These are phyloP conservation scores for Trypanosomatidae sp. DNA, from an alignment of 208 protist species.

Conservation along the genomic window DNA sequence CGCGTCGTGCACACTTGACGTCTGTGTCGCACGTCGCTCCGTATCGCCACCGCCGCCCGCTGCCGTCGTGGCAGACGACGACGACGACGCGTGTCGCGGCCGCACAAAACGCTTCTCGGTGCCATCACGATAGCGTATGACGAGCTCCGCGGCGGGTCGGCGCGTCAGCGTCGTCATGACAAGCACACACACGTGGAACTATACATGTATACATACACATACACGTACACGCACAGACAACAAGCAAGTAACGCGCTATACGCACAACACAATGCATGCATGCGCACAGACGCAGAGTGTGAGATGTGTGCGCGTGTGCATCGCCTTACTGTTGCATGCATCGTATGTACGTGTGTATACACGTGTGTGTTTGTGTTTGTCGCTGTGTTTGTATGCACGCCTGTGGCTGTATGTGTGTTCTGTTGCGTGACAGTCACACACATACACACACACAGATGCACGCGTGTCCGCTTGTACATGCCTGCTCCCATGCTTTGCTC, in stretches of 20 bases:
- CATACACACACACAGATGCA: neutral
- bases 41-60: constrained; percentile 8
- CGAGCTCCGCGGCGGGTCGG: constrained; percentile 33
- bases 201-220: constrained; percentile 2
- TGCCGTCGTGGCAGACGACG: neutral
- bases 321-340: no score
- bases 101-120: constrained; percentile 51
- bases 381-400: no score
- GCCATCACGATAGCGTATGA: constrained; percentile 47
- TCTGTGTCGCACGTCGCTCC: no score
- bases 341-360: no score
- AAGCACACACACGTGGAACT: no score
- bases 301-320: no score
- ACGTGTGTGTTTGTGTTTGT: no score
- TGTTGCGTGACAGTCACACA: neutral
- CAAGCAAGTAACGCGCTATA: no score
- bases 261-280: no score
- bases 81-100: constrained; percentile 3
- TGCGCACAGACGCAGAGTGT: no score
- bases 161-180: constrained; percentile 10
- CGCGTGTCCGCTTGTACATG: neutral
- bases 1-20: no score
- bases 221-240: neutral
- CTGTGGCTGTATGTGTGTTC: neutral
- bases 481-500: neutral